A percentile compares a stretch with the other conserved stretches of the same genome.
These are phyloP conservation scores for Fistulinella staudtii DNA, from an alignment of 1,284 basidiomycete species.

Conservation along the genomic window DNA sequence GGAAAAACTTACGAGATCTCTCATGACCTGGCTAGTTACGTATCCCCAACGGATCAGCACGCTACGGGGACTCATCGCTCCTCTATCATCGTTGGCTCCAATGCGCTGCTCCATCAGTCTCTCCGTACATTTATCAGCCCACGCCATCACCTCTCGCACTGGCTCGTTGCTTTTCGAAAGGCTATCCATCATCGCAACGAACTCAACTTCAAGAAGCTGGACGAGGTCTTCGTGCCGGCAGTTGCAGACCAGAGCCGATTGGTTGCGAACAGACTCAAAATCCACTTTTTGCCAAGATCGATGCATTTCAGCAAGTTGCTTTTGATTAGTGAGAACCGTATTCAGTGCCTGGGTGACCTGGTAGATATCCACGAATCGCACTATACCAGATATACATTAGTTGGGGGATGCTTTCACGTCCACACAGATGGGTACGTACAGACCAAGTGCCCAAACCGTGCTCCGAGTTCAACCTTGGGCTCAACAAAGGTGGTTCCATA, in stretches of 20 bases:
- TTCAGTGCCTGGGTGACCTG: slow-evolving; percentile 84
- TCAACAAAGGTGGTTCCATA: slow-evolving; percentile 89
- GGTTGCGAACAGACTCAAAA: slow-evolving; percentile 86
- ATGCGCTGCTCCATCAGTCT: slow-evolving; percentile 69
- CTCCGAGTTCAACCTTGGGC: slow-evolving; percentile 84
- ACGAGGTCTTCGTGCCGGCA: slow-evolving; percentile 85
- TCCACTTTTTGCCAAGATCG: slow-evolving; percentile 83
- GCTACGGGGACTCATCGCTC: slow-evolving; percentile 81
- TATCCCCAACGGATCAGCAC: slow-evolving; percentile 87
- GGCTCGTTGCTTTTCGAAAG: slow-evolving; percentile 71
- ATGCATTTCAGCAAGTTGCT: slow-evolving; percentile 80
- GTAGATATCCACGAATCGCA: slow-evolving; percentile 85
- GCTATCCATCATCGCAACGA: slow-evolving; percentile 70
- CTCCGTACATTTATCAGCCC: slow-evolving; percentile 86
- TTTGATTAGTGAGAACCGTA: slow-evolving; percentile 80
- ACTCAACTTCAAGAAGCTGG: slow-evolving; percentile 80
- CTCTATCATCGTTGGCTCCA: slow-evolving; percentile 60
- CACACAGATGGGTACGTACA: slow-evolving; percentile 47
- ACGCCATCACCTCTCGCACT: slow-evolving; percentile 81
- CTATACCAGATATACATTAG: slow-evolving; percentile 37
- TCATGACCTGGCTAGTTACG: slow-evolving; percentile 86
- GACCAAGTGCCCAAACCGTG: slow-evolving; percentile 83
- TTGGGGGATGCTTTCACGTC: slow-evolving; percentile 6
- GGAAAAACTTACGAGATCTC: slow-evolving; percentile 63
- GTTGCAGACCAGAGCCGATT: slow-evolving; percentile 87